Conservation (phyloP, 495 filamentous ascomycete genomes). For the Neurospora terricola region DNA sequence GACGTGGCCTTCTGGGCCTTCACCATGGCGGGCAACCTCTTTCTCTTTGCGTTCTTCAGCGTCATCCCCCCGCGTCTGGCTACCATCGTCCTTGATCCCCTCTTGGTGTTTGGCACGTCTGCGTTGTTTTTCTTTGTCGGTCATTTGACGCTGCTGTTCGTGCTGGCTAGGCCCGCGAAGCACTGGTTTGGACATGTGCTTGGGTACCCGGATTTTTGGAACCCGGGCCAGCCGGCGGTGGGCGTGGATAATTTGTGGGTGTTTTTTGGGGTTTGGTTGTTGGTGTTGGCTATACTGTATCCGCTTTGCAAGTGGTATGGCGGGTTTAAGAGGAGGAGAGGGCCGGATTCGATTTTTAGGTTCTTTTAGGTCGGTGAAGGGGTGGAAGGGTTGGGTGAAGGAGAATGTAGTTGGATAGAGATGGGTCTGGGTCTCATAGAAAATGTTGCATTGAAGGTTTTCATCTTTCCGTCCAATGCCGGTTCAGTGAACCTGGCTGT, state of each 20-base stretch:
- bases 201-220: background rate
- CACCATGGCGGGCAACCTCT: slow-evolving; percentile 21
- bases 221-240: background rate
- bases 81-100: slow-evolving; percentile 5
- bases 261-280: slow-evolving; percentile 9
- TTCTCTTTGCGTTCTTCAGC: slow-evolving; percentile 19
- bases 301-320: slow-evolving; percentile 22
- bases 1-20: slow-evolving; percentile 26
- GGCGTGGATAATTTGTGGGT: slow-evolving; percentile 19
- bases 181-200: slow-evolving; percentile 7
- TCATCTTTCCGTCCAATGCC: background rate
- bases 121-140: slow-evolving; percentile 26
- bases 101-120: slow-evolving; percentile 25
- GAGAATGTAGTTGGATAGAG: background rate
- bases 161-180: background rate
- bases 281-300: slow-evolving; percentile 16
- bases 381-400: background rate
- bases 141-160: slow-evolving; percentile 15
- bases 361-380: slow-evolving; percentile 18
- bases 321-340: slow-evolving; percentile 17
- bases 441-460: background rate
- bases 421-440: background rate
- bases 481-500: background rate
- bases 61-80: slow-evolving; percentile 12
- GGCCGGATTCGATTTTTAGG: slow-evolving; percentile 22